Evolutionary conservation across 768 basidiomycete genomes (phyloP).

Genomic region (Boletus sp.): DNA sequence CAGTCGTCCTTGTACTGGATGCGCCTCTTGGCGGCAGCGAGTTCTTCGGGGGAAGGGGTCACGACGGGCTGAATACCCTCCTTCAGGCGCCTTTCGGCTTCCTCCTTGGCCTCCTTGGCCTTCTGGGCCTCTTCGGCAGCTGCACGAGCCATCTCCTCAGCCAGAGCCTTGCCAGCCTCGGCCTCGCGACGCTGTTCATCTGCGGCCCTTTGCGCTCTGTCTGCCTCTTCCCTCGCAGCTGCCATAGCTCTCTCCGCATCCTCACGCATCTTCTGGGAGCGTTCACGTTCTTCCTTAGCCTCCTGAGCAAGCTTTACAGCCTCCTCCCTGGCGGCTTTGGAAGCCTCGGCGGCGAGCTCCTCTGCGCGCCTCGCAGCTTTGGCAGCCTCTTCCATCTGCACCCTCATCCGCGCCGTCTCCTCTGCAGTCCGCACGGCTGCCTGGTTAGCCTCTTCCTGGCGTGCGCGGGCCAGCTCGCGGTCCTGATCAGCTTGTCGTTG

Average conservation of each 20-base stretch:
- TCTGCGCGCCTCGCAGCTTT: slow-evolving; percentile 5
- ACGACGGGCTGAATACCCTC: background rate
- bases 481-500: slow-evolving; percentile 4
- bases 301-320: slow-evolving; percentile 8
- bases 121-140: slow-evolving; percentile 15
- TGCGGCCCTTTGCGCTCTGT: slow-evolving; percentile 9
- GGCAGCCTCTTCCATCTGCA: slow-evolving; percentile 10
- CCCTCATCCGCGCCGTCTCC: slow-evolving; percentile 7
- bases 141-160: slow-evolving; percentile 9
- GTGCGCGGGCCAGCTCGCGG: background rate
- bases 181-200: slow-evolving; percentile 22
- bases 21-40: background rate
- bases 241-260: slow-evolving; percentile 15
- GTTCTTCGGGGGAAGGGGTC: background rate
- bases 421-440: background rate
- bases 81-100: slow-evolving; percentile 13
- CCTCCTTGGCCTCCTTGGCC: slow-evolving; percentile 6
- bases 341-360: slow-evolving; percentile 10
- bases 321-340: slow-evolving; percentile 16
- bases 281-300: slow-evolving; percentile 14
- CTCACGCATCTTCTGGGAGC: slow-evolving; percentile 8
- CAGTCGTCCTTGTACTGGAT: background rate
- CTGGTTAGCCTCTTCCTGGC: slow-evolving; percentile 7
- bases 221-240: slow-evolving; percentile 12
- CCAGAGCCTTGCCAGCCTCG: slow-evolving; percentile 12